Base-by-base conservation (phyloP, 83 land plant genomes). In the Larix sibirica region DNA sequence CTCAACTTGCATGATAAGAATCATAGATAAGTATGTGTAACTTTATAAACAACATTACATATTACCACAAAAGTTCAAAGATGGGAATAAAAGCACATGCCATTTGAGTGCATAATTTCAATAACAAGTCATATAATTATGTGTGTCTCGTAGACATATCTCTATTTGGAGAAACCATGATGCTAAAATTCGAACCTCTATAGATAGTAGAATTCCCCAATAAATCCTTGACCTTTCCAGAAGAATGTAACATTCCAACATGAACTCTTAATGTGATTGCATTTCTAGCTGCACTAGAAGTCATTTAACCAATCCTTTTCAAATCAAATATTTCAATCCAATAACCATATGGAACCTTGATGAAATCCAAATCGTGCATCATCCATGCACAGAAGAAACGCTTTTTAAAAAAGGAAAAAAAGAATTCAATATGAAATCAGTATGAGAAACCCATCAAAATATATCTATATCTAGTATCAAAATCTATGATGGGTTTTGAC, bases 311-410 rank as follows among this genome's bases (percentile, higher is more conserved):
- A 63, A 93, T 89, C 14, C 58, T 80, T 68, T 87, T 86, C 24
- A 92, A 87, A 82, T 95, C 97, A 84, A 97, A 97, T 23, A 95
- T 97, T 85, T 97, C 99, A 84, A 97, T 95, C 98, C 99, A 97
- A 64, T 97, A 97, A 82, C 95, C 99, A 91, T 97, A 97, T 24
- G 99, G 99, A 82, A 95, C 99, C 86, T 97, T 93, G 74, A 95
- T 92, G 79, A 97, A 97, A 18, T 98, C 99, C 56, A 97, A 75
- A 8, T 96, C 99, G 83, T 95, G 93, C 96, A 97, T 92, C 82
- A 87, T 91, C 38, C 99, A 96, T 97, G 94, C 82, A 85, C 44
- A 40, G 24, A 17, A 47, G 24, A 12, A 68, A 21, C n/a, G 9
- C 28, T 10, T 82, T 66, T 38, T 60, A 31, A 60, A 14, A 81